A percentile compares a stretch with the other conserved stretches of the same genome.
phyloP scores from a whole-genome alignment of 73 alveolate species.

The Uronychia binucleata region DNA sequence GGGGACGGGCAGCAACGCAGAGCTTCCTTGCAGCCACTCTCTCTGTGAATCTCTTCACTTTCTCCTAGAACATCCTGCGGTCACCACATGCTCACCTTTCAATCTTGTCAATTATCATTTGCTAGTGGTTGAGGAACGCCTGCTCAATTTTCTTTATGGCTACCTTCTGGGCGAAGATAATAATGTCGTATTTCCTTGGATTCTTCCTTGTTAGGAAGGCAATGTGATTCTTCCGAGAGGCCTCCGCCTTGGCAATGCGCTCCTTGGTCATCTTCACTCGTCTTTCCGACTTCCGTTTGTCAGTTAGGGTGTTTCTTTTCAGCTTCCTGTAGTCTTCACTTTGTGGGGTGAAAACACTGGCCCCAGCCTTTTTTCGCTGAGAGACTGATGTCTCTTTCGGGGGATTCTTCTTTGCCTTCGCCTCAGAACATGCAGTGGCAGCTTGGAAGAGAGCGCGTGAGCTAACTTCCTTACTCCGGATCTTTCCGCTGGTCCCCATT shows the following conservation, averaged over 20 bases:
- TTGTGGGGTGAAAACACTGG: not conserved
- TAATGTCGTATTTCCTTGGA: not conserved
- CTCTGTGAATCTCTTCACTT: not conserved
- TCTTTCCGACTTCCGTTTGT: not conserved
- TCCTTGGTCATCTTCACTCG: not conserved
- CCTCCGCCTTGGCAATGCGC: not conserved
- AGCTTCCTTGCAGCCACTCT: not conserved
- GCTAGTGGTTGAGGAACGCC: not conserved
- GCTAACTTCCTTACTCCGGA: not conserved
- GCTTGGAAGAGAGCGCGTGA: not conserved
- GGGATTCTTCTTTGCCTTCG: not conserved
- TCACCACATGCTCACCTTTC: not conserved
- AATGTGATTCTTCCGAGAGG: constrained; percentile 1
- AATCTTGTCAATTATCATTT: not conserved
- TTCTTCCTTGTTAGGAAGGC: not conserved
- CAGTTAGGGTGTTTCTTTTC: not conserved
- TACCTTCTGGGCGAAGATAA: not conserved
- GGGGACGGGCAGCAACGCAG: not conserved
- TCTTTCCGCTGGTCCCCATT: no score
- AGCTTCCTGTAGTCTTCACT: not conserved
- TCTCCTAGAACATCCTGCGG: not conserved
- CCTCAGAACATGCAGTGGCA: not conserved
- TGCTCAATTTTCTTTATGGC: not conserved
- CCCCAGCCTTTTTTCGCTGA: no score
- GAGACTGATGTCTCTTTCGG: not conserved